These are phyloP conservation scores for Phylloporus sp. DNA, from an alignment of 768 basidiomycete species.

Conservation along the genomic window DNA sequence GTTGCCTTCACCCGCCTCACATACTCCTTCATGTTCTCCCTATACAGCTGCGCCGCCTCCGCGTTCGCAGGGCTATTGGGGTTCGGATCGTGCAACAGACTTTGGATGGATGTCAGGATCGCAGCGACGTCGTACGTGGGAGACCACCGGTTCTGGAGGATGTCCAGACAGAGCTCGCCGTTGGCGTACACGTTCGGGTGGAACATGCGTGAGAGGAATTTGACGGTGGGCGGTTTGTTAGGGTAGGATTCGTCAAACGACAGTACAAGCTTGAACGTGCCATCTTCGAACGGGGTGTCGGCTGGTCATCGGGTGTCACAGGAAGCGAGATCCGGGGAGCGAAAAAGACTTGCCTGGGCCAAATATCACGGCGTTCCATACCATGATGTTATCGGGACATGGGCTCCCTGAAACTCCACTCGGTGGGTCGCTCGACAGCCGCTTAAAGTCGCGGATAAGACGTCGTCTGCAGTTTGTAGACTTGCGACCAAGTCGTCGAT, in stretches of 20 bases:
- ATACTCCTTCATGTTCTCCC: constrained; percentile 99
- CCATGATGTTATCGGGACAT: constrained; percentile 97
- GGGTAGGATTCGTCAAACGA: constrained; percentile 98
- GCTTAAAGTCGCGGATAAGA: constrained; percentile 97
- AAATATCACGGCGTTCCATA: constrained; percentile 99
- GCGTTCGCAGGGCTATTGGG: constrained; percentile 98
- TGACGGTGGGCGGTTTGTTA: constrained; percentile 96
- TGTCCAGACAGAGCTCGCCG: constrained; percentile 97
- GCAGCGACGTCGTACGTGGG: constrained; percentile 99
- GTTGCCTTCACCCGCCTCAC: constrained; percentile 88
- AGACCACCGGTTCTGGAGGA: constrained; percentile 97
- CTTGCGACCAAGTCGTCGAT: constrained; percentile 35
- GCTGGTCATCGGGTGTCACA: constrained; percentile 40
- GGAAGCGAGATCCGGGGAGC: not conserved
- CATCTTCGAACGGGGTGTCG: constrained; percentile 98
- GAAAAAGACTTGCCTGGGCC: constrained; percentile 73
- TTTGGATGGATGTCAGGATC: constrained; percentile 95
- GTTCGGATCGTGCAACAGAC: constrained; percentile 94
- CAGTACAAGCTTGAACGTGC: constrained; percentile 93
- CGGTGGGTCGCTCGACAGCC: constrained; percentile 90
- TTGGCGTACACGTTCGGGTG: constrained; percentile 99
- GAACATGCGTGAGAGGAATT: constrained; percentile 97
- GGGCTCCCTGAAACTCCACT: constrained; percentile 96
- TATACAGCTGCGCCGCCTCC: constrained; percentile 93
- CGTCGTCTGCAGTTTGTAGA: constrained; percentile 93